Evolutionary conservation across 441 rosid genomes (phyloP).

Genomic region (Erodium trifolium): DNA sequence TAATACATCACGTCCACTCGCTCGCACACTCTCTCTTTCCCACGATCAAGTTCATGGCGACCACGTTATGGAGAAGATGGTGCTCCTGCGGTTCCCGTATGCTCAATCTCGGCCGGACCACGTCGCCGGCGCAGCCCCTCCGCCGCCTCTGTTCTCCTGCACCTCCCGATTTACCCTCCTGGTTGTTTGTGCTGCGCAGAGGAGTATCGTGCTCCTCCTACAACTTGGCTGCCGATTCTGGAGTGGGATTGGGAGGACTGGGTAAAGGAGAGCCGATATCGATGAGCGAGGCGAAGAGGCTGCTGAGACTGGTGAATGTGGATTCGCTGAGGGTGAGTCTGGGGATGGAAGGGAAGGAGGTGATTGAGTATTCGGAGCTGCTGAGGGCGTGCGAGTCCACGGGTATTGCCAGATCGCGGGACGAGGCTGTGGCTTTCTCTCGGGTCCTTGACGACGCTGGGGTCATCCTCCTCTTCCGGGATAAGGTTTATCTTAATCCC

Average conservation of each 20-base stretch:
- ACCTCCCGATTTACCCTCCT: not conserved
- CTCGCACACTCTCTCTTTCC: too few relatives aligned
- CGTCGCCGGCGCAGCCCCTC: slow-evolving; percentile 8
- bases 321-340: slow-evolving; percentile 58
- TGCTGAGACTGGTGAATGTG: slow-evolving; percentile 81
- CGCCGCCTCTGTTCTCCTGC: not conserved
- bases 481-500: slow-evolving; percentile 80
- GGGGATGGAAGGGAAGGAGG: slow-evolving; percentile 61
- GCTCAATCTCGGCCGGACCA: slow-evolving; percentile 18
- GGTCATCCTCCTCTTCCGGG: slow-evolving; percentile 72
- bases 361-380: slow-evolving; percentile 45
- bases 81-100: slow-evolving; percentile 13
- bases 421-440: slow-evolving; percentile 68
- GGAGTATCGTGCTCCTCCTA: not conserved
- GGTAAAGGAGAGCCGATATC: slow-evolving; percentile 29
- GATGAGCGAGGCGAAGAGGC: slow-evolving; percentile 54
- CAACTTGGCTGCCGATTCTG: not conserved
- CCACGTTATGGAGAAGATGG: slow-evolving; percentile 32
- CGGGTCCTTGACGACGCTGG: slow-evolving; percentile 86
- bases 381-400: slow-evolving; percentile 47
- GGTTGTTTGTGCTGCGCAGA: not conserved
- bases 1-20: too few relatives aligned
- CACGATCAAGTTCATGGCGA: too few relatives aligned
- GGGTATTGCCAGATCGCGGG: slow-evolving; percentile 62
- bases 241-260: not conserved